Percentiles rank a stretch among this genome's conserved stretches.
These are phyloP conservation scores for Schizosaccharomyces japonicus DNA, from an alignment of 805 yeast species.

Conservation along the genomic window DNA sequence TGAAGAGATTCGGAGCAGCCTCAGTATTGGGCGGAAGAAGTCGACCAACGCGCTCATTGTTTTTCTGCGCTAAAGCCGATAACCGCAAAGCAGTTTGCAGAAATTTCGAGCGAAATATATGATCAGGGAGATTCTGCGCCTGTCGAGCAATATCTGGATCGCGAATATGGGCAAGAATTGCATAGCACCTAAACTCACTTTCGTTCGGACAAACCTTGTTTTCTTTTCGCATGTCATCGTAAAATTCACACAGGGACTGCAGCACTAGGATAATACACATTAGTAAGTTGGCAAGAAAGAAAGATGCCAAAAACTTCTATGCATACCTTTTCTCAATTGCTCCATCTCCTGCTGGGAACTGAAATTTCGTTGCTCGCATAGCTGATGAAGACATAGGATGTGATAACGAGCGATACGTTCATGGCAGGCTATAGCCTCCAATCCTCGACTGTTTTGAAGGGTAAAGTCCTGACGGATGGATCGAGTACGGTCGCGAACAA, in stretches of 20 bases:
- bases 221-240: slow-evolving; percentile 47
- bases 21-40: slow-evolving; percentile 29
- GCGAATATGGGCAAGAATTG: slow-evolving; percentile 49
- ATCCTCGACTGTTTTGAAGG: slow-evolving; percentile 77
- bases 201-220: slow-evolving; percentile 59
- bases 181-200: slow-evolving; percentile 80
- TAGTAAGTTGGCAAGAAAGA: not conserved
- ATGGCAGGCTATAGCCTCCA: slow-evolving; percentile 80
- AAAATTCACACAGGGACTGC: slow-evolving; percentile 70
- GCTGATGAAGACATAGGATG: slow-evolving; percentile 52
- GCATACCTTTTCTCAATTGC: slow-evolving; percentile 46
- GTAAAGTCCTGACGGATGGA: slow-evolving; percentile 93
- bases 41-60: slow-evolving; percentile 17
- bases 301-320: not conserved
- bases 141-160: slow-evolving; percentile 70
- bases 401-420: slow-evolving; percentile 82
- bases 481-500: slow-evolving; percentile 91
- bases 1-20: slow-evolving; percentile 37
- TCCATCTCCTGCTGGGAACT: slow-evolving; percentile 90
- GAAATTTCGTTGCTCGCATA: slow-evolving; percentile 59
- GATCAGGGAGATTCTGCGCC: slow-evolving; percentile 39
- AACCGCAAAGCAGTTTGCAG: slow-evolving; percentile 54
- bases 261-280: slow-evolving; percentile 22
- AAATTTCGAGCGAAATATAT: slow-evolving; percentile 27
- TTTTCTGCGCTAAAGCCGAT: slow-evolving; percentile 41